These are phyloP conservation scores for Crithidia sp. DNA, from an alignment of 208 protist species.

Conservation along the genomic window DNA sequence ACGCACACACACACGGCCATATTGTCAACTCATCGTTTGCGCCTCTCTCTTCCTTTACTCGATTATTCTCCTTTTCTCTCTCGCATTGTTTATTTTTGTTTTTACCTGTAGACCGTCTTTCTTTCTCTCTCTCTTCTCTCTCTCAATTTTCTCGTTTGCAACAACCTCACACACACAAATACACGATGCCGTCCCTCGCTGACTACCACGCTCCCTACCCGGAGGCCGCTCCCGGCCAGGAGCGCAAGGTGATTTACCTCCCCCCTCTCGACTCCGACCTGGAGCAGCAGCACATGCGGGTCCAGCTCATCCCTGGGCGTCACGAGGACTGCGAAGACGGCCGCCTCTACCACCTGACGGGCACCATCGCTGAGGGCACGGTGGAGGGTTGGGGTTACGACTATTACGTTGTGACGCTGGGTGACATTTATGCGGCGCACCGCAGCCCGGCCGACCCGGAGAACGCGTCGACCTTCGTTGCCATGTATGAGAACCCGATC, in stretches of 20 bases:
- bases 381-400: constrained; percentile 66
- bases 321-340: constrained; percentile 54
- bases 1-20: not conserved
- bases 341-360: constrained; percentile 50
- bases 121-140: not conserved
- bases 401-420: constrained; percentile 53
- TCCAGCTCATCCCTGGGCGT: constrained; percentile 77
- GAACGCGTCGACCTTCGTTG: constrained; percentile 43
- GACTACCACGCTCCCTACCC: constrained; percentile 77
- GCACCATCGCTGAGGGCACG: constrained; percentile 42
- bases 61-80: not conserved
- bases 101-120: not conserved
- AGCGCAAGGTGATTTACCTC: constrained; percentile 80
- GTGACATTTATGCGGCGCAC: constrained; percentile 25
- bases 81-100: not conserved
- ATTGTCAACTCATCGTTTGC: too few species aligned
- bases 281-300: constrained; percentile 49
- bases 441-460: constrained; percentile 18
- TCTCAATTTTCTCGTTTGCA: not conserved
- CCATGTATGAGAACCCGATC: constrained; percentile 30
- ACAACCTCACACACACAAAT: not conserved
- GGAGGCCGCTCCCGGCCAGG: constrained; percentile 54
- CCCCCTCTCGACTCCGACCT: constrained; percentile 34
- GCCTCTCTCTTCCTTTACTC: not conserved
- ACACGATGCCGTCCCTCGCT: constrained; percentile 42